A percentile compares a stretch with the other conserved stretches of the same genome.
These are phyloP conservation scores for Phyllostachys edulis DNA, from an alignment of 176 grass and related monocot species.

Conservation along the genomic window DNA sequence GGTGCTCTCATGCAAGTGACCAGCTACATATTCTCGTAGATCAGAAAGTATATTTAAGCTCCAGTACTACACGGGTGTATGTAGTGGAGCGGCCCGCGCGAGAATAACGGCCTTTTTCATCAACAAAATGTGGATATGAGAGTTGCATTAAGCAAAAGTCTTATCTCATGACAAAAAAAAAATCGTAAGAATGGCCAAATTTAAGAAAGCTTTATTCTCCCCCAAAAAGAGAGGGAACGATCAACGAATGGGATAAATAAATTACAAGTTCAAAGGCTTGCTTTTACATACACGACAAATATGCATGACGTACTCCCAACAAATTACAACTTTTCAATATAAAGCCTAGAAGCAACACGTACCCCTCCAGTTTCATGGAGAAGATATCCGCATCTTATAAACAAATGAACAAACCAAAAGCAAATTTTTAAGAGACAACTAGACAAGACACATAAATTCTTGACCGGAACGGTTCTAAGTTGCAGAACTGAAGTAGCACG, in stretches of 20 bases:
- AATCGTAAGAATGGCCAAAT: not conserved
- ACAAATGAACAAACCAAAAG: slow-evolving; percentile 1
- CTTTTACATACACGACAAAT: slow-evolving; percentile 8
- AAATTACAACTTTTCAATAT: not conserved
- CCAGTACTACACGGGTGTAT: too few species aligned
- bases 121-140: not conserved
- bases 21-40: too few species aligned
- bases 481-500: slow-evolving; percentile 19
- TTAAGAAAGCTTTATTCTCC: slow-evolving; percentile 8
- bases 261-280: not conserved
- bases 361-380: not conserved
- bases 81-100: too few species aligned
- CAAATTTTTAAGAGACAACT: not conserved
- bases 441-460: not conserved
- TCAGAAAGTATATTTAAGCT: too few species aligned
- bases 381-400: not conserved
- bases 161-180: not conserved
- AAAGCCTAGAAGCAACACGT: not conserved
- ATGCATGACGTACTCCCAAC: not conserved
- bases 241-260: not conserved
- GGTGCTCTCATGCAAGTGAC: not conserved
- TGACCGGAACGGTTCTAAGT: not conserved
- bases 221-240: not conserved
- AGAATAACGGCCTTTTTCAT: not conserved
- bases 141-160: not conserved